Base-by-base conservation (phyloP, 2,329 filamentous ascomycete genomes). In the Teratosphaeria destructans region DNA sequence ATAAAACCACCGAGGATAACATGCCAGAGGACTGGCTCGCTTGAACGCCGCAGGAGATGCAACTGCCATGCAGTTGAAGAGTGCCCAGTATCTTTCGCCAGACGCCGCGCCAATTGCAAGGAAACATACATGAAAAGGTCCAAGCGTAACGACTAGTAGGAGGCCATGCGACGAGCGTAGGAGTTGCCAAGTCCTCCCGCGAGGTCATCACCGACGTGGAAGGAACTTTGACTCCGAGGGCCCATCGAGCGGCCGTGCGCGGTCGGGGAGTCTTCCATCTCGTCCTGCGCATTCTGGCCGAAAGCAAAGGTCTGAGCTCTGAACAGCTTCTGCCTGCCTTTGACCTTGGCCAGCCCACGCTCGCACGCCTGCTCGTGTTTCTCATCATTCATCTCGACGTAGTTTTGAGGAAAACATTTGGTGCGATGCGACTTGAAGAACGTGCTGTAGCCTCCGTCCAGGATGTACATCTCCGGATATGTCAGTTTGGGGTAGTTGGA, bases 401-500 rank as follows among this genome's bases (percentile, higher is more conserved):
- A 99, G 71, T 93, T 91, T 69, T 95, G 92, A 26, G 94, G 94
- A 68, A 86, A 94, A 79, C 94, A 99, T 62, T 92, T 85, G 54
- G 82, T 77, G 57, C 86, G 85, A 73, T 96, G 85, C 64, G 89
- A 81, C 27, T 83, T 78, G 73, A 93, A 99, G 79, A 99, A 99
- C 32, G 85, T 85, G 74, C 91, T 96, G 78, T 99, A 99, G 52
- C 94, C 94, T 62, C 94, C 94, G 65, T 97, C 91, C 49, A 99
- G 81, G 68, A 99, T 96, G 75, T 99, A 99, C 65, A 97, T 86
- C 73, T 99, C 94, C 2, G 94, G 94, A 70, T 95, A 99, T n/a
- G 87, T 91, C 62, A 99, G 84, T 61, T 81, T 83, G 19, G 94
- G 94, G 71, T 97, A 99, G 65, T 83, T 82, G 73, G 94, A 90